Evolutionary conservation across 192 early-diverging fungal species (phyloP).

Genomic region (Backusella macrospora): DNA sequence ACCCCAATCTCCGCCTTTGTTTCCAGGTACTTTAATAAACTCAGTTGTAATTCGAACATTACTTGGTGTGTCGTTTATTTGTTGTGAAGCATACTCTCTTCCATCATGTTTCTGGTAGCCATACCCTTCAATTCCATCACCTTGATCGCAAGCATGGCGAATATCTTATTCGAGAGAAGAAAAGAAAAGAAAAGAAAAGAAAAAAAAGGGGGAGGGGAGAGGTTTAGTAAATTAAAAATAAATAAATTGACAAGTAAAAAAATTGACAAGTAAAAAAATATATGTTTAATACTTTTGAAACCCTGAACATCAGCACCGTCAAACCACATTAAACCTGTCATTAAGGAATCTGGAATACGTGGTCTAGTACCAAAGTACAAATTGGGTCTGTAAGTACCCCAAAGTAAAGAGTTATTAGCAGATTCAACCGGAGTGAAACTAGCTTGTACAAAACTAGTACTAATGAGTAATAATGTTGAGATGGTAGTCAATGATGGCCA

Average conservation of each 20-base stretch:
- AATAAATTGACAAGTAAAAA: too few species aligned
- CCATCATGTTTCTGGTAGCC: conserved; percentile 90
- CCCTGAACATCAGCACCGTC: conserved; percentile 61
- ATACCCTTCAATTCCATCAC: conserved; percentile 77
- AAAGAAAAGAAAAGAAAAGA: conserved; percentile 15
- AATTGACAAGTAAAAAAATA: too few species aligned
- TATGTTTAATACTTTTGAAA: conserved; percentile 44
- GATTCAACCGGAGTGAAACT: conserved; percentile 10
- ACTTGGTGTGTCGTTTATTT: conserved; percentile 64
- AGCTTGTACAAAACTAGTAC: background rate
- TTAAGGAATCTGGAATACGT: conserved; percentile 71
- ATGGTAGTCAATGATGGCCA: background rate
- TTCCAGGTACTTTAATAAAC: conserved; percentile 72
- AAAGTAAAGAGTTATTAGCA: conserved; percentile 57
- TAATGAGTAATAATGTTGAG: background rate
- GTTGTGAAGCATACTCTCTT: conserved; percentile 76
- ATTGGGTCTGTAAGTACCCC: conserved; percentile 93
- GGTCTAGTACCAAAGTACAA: conserved; percentile 92
- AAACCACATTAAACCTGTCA: conserved; percentile 96
- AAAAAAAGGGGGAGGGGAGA: too few species aligned
- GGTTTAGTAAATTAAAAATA: too few species aligned
- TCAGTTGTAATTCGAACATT: conserved; percentile 72
- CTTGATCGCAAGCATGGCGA: conserved; percentile 91
- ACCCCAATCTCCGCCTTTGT: conserved; percentile 77
- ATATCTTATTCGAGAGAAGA: conserved; percentile 54